Evolutionary conservation across 495 filamentous ascomycete species (phyloP), one percentile per base, ranked within the genome.

Genomic region (Xylaria nigripes): DNA sequence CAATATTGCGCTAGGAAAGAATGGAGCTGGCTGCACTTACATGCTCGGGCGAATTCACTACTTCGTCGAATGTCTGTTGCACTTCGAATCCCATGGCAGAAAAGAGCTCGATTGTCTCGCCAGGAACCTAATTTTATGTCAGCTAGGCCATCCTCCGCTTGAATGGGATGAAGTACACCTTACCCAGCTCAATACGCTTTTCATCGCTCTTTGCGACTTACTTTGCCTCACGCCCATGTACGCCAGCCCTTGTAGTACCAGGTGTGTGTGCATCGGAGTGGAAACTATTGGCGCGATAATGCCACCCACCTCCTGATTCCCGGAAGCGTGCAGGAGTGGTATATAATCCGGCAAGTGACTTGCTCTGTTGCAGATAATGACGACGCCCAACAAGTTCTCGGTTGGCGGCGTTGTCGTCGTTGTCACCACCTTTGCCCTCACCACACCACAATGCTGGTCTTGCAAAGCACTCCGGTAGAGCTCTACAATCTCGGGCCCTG

Each of bases 231-330:
- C 84, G 2, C 86, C 90, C 64, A 94, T 76, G 50, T 94, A 68
- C 10, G 90, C 85, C 55, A 95, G 70, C 0, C 88, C 89, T 70
- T 95, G 89, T 60, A 95, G 70, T 41, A 77, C 72, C 30, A 93
- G 68, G 0, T 76, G 83, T 12, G 84, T 83, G 60, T 90, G 85
- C 9, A 82, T 80, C 1, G 82, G 79, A 15, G 77, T 79, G 22
- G 85, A 83, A 36, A 92, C 86, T 4, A 93, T 79, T 0, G 88
- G 89, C 8, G 86, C 87, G 6, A 91, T 84, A 48, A 95, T 87
- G 21, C 88, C 90, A 16, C 87, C 89, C n/a, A 74, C 63, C 13
- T 78, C 66, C 50, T 79, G 71, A 44, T 74, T 75, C 1, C 69
- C 66, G n/a, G 62, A 50, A 38, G 76, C 72, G 50, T 72, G 72